These are phyloP conservation scores for Verticillium longisporum DNA, from an alignment of 2,329 filamentous ascomycete species.

Conservation along the genomic window DNA sequence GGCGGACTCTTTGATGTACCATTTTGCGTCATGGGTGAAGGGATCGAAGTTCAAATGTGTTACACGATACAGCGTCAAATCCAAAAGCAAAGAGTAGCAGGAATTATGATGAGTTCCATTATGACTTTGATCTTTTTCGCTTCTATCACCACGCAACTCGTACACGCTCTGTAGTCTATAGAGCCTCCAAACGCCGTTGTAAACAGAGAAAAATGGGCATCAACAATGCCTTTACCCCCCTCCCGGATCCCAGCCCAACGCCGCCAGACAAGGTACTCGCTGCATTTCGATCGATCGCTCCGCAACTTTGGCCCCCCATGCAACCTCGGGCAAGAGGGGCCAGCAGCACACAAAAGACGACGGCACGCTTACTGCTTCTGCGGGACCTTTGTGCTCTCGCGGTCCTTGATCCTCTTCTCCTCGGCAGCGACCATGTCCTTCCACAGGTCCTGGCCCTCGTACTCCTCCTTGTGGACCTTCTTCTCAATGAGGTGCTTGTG, in stretches of 20 bases:
- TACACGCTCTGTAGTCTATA: neutral
- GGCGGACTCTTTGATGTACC: too few species aligned
- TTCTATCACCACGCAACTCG: neutral
- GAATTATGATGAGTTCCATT: neutral
- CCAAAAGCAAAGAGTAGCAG: neutral
- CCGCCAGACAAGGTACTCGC: too few species aligned
- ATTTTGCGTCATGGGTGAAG: too few species aligned
- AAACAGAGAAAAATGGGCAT: neutral
- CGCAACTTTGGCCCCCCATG: too few species aligned
- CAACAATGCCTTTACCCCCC: too few species aligned
- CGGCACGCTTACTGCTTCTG: neutral
- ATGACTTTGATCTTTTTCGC: neutral
- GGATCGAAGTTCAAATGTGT: too few species aligned
- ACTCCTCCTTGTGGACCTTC: constrained; percentile 79
- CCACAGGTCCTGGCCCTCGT: constrained; percentile 89
- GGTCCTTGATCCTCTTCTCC: constrained; percentile 51
- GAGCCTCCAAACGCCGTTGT: neutral
- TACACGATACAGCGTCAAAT: too few species aligned
- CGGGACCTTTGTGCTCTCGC: constrained; percentile 18
- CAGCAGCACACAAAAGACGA: too few species aligned
- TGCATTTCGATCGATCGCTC: too few species aligned
- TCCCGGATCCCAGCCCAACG: too few species aligned
- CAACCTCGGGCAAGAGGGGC: too few species aligned
- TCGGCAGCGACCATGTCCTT: constrained; percentile 82
- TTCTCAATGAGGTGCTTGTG: constrained; percentile 82